A percentile compares a stretch with the other conserved stretches of the same genome.
Conservation (phyloP, 306 rosid species). For the Quercus agrifolia region DNA sequence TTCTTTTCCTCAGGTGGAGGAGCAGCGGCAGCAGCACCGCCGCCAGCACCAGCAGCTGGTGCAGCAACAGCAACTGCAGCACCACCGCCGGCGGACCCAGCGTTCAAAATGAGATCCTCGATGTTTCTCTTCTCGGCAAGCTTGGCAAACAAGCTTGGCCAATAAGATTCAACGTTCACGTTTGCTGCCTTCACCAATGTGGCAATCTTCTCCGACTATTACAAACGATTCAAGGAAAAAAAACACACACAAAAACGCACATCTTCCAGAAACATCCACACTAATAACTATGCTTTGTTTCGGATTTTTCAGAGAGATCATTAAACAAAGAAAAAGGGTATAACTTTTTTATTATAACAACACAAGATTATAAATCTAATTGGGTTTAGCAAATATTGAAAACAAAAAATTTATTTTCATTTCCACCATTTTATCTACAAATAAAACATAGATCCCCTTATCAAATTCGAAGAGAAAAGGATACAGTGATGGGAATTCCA, state of each 20-base stretch:
- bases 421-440: background rate
- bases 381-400: background rate
- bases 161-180: conserved; percentile 52
- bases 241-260: background rate
- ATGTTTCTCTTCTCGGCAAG: conserved; percentile 67
- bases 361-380: no score
- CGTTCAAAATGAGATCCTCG: conserved; percentile 59
- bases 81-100: conserved; percentile 60
- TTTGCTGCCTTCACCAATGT: conserved; percentile 60
- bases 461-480: conserved; percentile 13
- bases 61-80: conserved; percentile 55
- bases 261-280: background rate
- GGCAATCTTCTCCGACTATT: conserved; percentile 67
- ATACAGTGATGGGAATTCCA: conserved; percentile 58
- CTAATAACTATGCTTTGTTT: background rate
- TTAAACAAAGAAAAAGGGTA: background rate
- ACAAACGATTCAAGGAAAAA: conserved; percentile 25
- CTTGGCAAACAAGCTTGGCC: conserved; percentile 72
- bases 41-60: conserved; percentile 37
- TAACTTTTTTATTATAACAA: no score
- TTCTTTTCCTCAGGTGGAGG: conserved; percentile 71
- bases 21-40: conserved; percentile 46
- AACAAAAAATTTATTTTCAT: background rate
- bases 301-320: background rate
- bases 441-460: no score